Percentiles rank a stretch among this genome's conserved stretches.
Evolutionary conservation across 352 stramenopile genomes (phyloP).

Genomic region (Globisporangium radiosum): DNA sequence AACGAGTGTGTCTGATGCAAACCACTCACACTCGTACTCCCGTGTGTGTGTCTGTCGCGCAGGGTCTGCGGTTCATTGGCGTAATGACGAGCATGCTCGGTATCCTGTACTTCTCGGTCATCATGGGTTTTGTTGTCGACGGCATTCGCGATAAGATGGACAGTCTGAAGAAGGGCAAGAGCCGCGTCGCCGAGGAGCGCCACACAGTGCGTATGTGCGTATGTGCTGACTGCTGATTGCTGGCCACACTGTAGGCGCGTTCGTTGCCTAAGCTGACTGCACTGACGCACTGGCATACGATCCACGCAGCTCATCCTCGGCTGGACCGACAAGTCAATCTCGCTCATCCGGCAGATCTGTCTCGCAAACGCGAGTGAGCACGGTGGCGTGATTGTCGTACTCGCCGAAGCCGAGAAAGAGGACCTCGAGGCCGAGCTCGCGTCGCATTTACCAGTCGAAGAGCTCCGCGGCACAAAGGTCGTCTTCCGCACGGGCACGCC

Average conservation of each 20-base stretch:
- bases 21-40: background rate
- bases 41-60: background rate
- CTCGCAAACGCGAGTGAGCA: conserved; percentile 84
- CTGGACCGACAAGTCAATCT: conserved; percentile 85
- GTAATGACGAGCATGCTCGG: conserved; percentile 54
- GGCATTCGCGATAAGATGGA: conserved; percentile 85
- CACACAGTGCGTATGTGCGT: conserved; percentile 50
- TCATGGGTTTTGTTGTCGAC: conserved; percentile 88
- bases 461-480: conserved; percentile 66
- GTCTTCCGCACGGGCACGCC: conserved; percentile 80
- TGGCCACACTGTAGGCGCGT: background rate
- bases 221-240: background rate
- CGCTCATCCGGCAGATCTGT: conserved; percentile 81
- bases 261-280: background rate
- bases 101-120: conserved; percentile 86
- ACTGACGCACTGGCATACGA: background rate
- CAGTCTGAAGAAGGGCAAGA: conserved; percentile 84
- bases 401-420: conserved; percentile 73
- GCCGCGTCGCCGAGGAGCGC: conserved; percentile 64
- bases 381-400: conserved; percentile 72
- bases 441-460: conserved; percentile 48
- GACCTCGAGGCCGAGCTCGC: conserved; percentile 62
- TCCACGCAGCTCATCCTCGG: conserved; percentile 62
- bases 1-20: background rate
- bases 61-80: conserved; percentile 52